A percentile compares a stretch with the other conserved stretches of the same genome.
phyloP scores from a whole-genome alignment of 495 filamentous ascomycete genomes.

The Aspergillus asperescens region DNA sequence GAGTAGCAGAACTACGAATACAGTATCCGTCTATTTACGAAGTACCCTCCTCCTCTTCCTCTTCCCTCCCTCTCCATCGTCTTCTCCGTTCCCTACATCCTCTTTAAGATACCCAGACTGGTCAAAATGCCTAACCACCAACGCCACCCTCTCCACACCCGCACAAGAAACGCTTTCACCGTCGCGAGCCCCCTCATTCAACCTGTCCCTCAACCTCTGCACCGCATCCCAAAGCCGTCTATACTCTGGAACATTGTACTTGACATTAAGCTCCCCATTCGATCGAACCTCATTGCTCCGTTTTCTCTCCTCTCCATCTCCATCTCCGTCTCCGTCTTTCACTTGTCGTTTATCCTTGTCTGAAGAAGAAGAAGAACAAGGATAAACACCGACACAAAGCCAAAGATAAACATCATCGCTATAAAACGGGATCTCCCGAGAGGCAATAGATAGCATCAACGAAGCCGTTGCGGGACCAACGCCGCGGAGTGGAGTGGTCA shows the following conservation, averaged over 20 bases:
- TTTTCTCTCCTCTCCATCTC: neutral
- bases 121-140: constrained; percentile 43
- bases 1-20: too few species aligned
- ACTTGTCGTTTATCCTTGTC: too few species aligned
- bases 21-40: neutral
- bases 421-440: constrained; percentile 59
- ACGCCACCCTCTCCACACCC: constrained; percentile 66
- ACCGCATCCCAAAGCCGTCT: constrained; percentile 44
- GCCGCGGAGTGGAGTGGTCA: constrained; percentile 52
- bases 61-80: neutral
- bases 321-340: neutral
- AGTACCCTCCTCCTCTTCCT: constrained; percentile 1
- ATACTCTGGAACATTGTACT: constrained; percentile 65
- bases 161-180: constrained; percentile 39
- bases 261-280: constrained; percentile 48
- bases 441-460: constrained; percentile 56
- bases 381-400: constrained; percentile 41
- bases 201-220: constrained; percentile 37
- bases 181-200: constrained; percentile 24
- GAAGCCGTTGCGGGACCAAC: constrained; percentile 72
- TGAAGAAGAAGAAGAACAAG: constrained; percentile 3
- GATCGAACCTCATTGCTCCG: constrained; percentile 31
- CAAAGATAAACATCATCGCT: constrained; percentile 71
- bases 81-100: neutral
- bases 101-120: constrained; percentile 19